phyloP scores from a whole-genome alignment of 257 asterid species.

The Rubia yunnanensis region DNA sequence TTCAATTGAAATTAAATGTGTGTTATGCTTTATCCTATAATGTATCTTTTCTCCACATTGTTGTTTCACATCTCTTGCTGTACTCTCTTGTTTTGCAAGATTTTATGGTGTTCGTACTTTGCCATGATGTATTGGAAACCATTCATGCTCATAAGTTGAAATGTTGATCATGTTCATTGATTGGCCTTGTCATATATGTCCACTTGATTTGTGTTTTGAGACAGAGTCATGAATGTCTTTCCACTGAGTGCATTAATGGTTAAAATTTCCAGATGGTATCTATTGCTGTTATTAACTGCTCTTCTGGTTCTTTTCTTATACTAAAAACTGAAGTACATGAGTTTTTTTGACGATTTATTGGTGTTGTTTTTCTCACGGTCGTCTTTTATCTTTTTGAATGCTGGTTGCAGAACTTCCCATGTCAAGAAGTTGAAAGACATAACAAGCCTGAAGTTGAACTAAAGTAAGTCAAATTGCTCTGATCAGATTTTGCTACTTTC shows the following conservation, averaged over 20 bases:
- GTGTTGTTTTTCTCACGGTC: not conserved
- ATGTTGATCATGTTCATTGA: not conserved
- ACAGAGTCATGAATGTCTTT: not conserved
- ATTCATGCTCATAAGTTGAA: not conserved
- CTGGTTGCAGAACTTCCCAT: slow-evolving; percentile 86
- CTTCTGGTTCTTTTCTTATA: not conserved
- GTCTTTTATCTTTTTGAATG: slow-evolving; percentile 11
- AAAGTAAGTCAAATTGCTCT: slow-evolving; percentile 44
- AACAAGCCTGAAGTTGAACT: slow-evolving; percentile 98
- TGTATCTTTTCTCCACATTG: not conserved
- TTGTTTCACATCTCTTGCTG: not conserved
- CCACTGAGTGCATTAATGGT: not conserved
- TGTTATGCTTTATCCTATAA: not conserved
- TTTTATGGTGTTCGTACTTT: not conserved
- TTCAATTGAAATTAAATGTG: not conserved
- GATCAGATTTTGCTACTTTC: slow-evolving; percentile 1
- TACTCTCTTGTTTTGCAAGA: not conserved
- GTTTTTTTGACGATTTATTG: not conserved
- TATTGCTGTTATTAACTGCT: not conserved
- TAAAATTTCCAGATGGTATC: not conserved
- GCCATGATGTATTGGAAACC: not conserved
- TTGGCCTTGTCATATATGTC: not conserved
- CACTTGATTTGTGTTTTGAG: not conserved
- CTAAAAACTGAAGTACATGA: not conserved
- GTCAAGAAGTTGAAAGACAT: slow-evolving; percentile 99